Evolutionary conservation across 176 grass and related monocot genomes (phyloP), one percentile per base, ranked within the genome.

Genomic region (Hsuehochloa calcarea): DNA sequence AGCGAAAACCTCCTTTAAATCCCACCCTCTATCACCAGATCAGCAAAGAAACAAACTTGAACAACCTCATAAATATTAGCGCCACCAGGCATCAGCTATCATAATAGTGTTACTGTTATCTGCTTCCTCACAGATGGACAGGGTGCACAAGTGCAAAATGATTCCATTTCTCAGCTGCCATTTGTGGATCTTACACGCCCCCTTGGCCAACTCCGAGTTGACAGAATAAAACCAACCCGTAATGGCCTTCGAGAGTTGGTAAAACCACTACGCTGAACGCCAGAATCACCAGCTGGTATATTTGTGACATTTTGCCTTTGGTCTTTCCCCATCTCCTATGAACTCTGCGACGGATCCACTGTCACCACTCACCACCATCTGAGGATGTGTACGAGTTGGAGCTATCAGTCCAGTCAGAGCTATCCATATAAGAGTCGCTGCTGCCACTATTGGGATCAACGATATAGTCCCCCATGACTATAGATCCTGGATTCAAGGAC

Each of bases 401-500:
- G 34, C 12, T 50, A 62, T 80, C 75, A 67, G 29, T 63, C 4
- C 56, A 14, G 52, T 52, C 81, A 71, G 70, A 51, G 63, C 10
- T 20, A 23, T 81, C 70, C 1, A 20, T 75, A 10, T 40, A 77
- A 67, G 49, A 29, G 39, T 82, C 79, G 0, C 58, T 66, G 44
- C 89, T 85, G 59, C 50, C 76, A 7, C 86, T 68, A 47, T 80
- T 69, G 84, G 91, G 87, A 56, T 92, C 95, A 80, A 94, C n/a
- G 23, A 97, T 83, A 89, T 93, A 92, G 61, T 94, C 95, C 5
- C 95, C 95, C 23, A 89, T 77, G 41, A 97, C 85, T 17, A 79
- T 31, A 7, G 82, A 79, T 50, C 92, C 84, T 39, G 95, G 95
- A 90, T 94, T 92, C 45, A 93, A 88, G 44, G 92, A 88, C 31